Conservation (phyloP, 1,284 basidiomycete species). For the Phaffia rhodozyma region DNA sequence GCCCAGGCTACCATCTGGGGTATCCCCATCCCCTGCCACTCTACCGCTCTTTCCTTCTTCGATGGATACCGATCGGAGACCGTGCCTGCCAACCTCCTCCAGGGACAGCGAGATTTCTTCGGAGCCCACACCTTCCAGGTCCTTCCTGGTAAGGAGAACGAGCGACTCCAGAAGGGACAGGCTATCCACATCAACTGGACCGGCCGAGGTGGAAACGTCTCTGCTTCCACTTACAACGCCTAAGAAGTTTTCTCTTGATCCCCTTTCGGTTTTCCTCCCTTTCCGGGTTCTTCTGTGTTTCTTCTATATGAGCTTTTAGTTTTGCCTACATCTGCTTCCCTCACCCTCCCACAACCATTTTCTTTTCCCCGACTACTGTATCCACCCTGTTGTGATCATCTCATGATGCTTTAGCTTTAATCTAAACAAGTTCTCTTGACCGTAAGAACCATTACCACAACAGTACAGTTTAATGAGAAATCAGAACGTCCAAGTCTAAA, state of each 20-base stretch:
- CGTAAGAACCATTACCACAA: too few relatives aligned
- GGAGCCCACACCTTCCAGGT: conserved; percentile 86
- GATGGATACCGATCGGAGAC: conserved; percentile 85
- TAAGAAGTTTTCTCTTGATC: conserved; percentile 37
- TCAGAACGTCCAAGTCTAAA: too few relatives aligned
- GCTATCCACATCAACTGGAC: conserved; percentile 62
- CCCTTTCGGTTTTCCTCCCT: not conserved
- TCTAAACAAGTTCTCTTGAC: too few relatives aligned
- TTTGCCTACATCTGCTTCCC: conserved; percentile 7
- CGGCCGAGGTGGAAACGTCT: conserved; percentile 84
- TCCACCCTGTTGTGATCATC: too few relatives aligned
- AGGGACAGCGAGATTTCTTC: conserved; percentile 62
- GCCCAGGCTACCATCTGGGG: conserved; percentile 97
- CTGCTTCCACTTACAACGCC: conserved; percentile 81
- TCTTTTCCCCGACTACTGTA: too few relatives aligned
- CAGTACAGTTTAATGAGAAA: too few relatives aligned
- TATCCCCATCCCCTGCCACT: conserved; percentile 90
- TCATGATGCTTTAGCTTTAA: too few relatives aligned
- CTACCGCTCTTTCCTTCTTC: conserved; percentile 96
- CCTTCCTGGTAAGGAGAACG: conserved; percentile 75
- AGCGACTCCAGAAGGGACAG: conserved; percentile 60
- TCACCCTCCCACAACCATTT: too few relatives aligned
- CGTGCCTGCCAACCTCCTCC: conserved; percentile 86
- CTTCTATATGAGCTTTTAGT: not conserved
- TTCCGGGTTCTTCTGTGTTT: too few relatives aligned